A percentile compares a stretch with the other conserved stretches of the same genome.
phyloP scores from a whole-genome alignment of 164 flowering plant species.

The Warburgia ugandensis region DNA sequence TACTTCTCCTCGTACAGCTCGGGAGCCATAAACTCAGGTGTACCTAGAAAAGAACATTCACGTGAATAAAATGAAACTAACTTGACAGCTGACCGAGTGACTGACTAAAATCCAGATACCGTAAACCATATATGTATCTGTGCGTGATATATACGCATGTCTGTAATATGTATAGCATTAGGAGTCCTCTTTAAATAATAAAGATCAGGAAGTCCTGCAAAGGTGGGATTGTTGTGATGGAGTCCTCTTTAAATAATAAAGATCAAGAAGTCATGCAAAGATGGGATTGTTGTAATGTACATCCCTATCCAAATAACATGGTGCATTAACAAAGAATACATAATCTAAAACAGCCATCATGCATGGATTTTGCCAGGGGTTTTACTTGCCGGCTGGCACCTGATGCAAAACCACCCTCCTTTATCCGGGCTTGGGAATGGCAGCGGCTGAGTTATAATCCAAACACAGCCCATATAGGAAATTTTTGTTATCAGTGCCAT shows the following conservation, averaged over 20 bases:
- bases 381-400: too few species aligned
- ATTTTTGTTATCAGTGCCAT: neutral
- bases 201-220: neutral
- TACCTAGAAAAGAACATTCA: conserved; percentile 26
- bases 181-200: too few species aligned
- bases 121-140: neutral
- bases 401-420: too few species aligned
- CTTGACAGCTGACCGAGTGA: neutral
- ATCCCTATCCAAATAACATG: too few species aligned
- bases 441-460: neutral
- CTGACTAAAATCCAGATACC: neutral
- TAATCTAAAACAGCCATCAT: too few species aligned
- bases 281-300: too few species aligned
- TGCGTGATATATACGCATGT: neutral
- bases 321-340: too few species aligned
- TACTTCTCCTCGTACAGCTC: conserved; percentile 62
- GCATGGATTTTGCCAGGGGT: too few species aligned
- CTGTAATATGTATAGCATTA: neutral
- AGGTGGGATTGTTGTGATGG: too few species aligned
- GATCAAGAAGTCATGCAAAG: too few species aligned
- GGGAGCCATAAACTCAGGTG: conserved; percentile 79
- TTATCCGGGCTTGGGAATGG: neutral
- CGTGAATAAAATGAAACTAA: neutral
- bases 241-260: too few species aligned
- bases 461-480: neutral